Evolutionary conservation across 352 stramenopile species (phyloP).

Genomic region (Globisporangium cylindrosporum): DNA sequence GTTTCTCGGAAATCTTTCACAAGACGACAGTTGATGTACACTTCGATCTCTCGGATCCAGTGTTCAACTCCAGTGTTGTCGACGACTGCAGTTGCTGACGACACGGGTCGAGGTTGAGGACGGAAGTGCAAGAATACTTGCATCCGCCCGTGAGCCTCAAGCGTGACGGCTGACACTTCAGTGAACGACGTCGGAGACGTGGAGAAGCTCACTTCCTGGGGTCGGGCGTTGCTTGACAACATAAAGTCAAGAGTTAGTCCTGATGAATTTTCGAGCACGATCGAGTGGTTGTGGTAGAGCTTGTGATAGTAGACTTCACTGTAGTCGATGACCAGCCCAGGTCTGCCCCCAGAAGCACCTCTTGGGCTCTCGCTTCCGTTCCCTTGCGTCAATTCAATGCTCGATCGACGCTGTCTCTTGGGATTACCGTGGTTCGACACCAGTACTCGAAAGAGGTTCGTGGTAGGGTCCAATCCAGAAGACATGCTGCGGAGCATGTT

Average conservation of each 20-base stretch:
- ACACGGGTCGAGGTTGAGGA: conserved; percentile 42
- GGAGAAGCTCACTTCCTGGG: conserved; percentile 82
- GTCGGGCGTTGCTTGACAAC: conserved; percentile 75
- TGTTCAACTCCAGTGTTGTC: conserved; percentile 27
- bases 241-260: conserved; percentile 85
- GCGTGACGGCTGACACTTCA: conserved; percentile 73
- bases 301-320: conserved; percentile 89
- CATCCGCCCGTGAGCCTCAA: conserved; percentile 61
- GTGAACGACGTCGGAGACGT: conserved; percentile 81
- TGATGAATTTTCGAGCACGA: conserved; percentile 86
- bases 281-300: conserved; percentile 88
- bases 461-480: conserved; percentile 54
- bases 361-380: conserved; percentile 15
- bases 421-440: conserved; percentile 70
- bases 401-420: conserved; percentile 61
- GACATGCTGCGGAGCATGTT: conserved; percentile 83
- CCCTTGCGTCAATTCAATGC: conserved; percentile 35
- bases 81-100: conserved; percentile 1
- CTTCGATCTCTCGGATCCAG: conserved; percentile 83
- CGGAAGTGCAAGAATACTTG: conserved; percentile 89
- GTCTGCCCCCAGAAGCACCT: conserved; percentile 1
- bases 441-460: conserved; percentile 85
- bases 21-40: conserved; percentile 85
- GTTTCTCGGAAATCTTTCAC: conserved; percentile 89
- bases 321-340: conserved; percentile 71